phyloP scores from a whole-genome alignment of 169 alveolate species.

The Pseudocohnilembus persalinus region DNA sequence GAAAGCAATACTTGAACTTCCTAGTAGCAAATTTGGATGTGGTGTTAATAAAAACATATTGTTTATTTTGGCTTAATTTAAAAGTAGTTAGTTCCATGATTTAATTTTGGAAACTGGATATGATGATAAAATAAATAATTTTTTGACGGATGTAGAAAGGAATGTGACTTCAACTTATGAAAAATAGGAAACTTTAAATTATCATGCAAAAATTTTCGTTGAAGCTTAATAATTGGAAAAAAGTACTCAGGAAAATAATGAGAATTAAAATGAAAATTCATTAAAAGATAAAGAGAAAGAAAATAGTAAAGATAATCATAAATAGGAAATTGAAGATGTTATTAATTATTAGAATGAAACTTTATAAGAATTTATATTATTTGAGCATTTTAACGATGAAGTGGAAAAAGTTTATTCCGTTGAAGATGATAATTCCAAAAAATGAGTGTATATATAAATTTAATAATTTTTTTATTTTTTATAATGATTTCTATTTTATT shows the following conservation, averaged over 20 bases:
- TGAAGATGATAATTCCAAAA: no score
- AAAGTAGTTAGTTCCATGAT: neutral
- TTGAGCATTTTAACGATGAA: constrained; percentile 25
- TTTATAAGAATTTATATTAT: neutral
- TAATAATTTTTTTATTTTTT: no score
- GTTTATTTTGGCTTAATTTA: neutral
- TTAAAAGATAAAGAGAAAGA: neutral
- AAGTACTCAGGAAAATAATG: no score
- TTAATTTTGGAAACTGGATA: neutral
- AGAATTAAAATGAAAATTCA: no score
- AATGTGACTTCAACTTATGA: neutral
- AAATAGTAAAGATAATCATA: neutral
- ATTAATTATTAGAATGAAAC: constrained; percentile 1
- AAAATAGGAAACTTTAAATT: neutral
- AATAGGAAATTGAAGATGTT: constrained; percentile 3
- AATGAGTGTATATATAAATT: no score
- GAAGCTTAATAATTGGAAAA: neutral
- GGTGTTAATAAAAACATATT: constrained; percentile 6
- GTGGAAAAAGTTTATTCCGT: no score
- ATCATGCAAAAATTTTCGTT: constrained; percentile 10
- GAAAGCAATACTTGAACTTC: neutral
- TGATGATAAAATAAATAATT: constrained; percentile 13
- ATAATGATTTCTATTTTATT: no score
- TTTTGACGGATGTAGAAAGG: neutral
- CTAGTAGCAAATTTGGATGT: neutral